These are phyloP conservation scores for Paecilomyces sp. DNA, from an alignment of 2,329 filamentous ascomycete species.

Conservation along the genomic window DNA sequence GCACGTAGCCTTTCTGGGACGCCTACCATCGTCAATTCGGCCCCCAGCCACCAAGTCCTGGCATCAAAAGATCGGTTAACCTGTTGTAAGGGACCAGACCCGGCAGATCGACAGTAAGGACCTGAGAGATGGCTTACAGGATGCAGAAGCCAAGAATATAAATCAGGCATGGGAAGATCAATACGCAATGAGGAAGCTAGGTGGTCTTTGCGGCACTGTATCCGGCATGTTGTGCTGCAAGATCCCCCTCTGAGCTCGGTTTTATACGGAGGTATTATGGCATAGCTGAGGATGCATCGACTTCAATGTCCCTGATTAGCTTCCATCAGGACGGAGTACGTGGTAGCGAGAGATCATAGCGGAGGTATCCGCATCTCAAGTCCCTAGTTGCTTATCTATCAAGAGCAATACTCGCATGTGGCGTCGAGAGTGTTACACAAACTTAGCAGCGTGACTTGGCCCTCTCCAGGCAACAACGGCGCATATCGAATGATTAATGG, in stretches of 20 bases:
- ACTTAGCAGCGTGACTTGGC: not conserved
- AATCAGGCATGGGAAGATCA: not conserved
- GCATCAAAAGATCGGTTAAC: not conserved
- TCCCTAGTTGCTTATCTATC: not conserved
- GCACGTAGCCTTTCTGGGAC: not conserved
- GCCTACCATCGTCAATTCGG: not conserved
- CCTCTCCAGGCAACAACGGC: not conserved
- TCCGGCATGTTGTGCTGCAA: not conserved
- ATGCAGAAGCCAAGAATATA: not conserved
- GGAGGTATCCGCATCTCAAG: not conserved
- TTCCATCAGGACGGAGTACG: not conserved
- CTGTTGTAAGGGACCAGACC: not conserved
- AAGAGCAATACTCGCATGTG: not conserved
- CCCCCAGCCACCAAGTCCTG: not conserved
- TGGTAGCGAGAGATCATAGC: not conserved
- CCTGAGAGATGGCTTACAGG: slow-evolving; percentile 1
- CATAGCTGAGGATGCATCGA: not conserved
- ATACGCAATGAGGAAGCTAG: not conserved
- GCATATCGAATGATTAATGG: not conserved
- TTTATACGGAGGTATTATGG: not conserved
- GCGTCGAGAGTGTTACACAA: not conserved
- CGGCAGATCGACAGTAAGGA: slow-evolving; percentile 8
- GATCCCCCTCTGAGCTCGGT: not conserved
- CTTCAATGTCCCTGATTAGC: not conserved
- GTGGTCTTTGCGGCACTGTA: not conserved